Conservation (phyloP, 2,329 filamentous ascomycete species). For the Leptographium galeiforme region DNA sequence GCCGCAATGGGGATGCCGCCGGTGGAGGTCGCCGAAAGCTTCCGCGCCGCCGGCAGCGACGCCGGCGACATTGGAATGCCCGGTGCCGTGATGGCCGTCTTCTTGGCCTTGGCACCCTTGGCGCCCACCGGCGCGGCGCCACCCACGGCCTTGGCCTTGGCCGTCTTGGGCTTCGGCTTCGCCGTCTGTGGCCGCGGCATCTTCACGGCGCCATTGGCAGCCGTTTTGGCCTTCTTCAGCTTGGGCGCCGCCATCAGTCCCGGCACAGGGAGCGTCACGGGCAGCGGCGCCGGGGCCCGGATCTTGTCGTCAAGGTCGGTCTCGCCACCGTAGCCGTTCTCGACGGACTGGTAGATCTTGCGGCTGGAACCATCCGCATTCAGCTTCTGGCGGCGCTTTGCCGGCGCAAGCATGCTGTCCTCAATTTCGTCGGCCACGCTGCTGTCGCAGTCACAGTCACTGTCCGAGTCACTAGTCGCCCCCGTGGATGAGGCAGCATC, state of each 20-base stretch:
- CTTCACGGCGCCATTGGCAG: slow-evolving; percentile 25
- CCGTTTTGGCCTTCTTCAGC: slow-evolving; percentile 24
- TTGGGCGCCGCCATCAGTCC: slow-evolving; percentile 24
- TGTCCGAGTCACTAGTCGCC: slow-evolving; percentile 67
- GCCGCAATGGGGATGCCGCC: slow-evolving; percentile 27
- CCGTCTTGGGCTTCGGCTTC: slow-evolving; percentile 44
- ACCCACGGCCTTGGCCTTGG: slow-evolving; percentile 29
- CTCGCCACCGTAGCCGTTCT: slow-evolving; percentile 36
- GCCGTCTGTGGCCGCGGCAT: slow-evolving; percentile 14
- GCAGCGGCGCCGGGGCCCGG: slow-evolving; percentile 20
- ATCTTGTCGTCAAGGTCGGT: slow-evolving; percentile 44
- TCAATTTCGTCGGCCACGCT: slow-evolving; percentile 41
- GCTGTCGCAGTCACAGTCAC: slow-evolving; percentile 58
- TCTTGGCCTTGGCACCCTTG: slow-evolving; percentile 30
- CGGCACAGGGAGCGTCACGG: slow-evolving; percentile 3
- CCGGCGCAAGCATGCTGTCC: slow-evolving; percentile 36
- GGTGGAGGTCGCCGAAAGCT: slow-evolving; percentile 56
- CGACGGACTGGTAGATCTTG: slow-evolving; percentile 37
- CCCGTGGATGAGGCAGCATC: slow-evolving; percentile 76
- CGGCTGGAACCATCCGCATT: slow-evolving; percentile 28
- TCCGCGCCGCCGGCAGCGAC: slow-evolving; percentile 61
- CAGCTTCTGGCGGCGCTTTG: slow-evolving; percentile 44
- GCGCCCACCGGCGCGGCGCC: slow-evolving; percentile 31
- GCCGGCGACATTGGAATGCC: slow-evolving; percentile 42
- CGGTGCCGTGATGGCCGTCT: not conserved